A percentile compares a stretch with the other conserved stretches of the same genome.
These are phyloP conservation scores for Atalantia buxifolia DNA, from an alignment of 345 rosid genomes.

Conservation along the genomic window DNA sequence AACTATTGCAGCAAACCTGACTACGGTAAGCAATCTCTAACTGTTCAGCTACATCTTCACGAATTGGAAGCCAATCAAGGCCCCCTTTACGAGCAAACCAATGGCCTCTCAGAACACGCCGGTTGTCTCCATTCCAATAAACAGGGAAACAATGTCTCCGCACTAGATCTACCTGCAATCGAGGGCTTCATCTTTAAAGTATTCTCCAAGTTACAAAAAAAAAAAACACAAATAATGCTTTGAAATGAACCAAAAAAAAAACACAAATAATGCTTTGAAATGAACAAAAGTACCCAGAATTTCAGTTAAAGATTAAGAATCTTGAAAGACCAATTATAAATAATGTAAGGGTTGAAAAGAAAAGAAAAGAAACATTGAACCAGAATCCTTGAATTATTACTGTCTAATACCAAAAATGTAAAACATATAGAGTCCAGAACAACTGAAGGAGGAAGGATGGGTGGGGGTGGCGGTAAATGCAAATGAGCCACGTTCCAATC, in stretches of 20 bases:
- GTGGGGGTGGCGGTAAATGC: too few species aligned
- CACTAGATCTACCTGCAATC: conserved; percentile 75
- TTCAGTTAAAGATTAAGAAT: neutral
- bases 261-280: neutral
- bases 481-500: neutral
- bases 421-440: neutral
- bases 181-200: conserved; percentile 17
- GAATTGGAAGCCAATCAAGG: conserved; percentile 90
- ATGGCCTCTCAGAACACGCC: conserved; percentile 95
- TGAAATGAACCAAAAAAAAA: conserved; percentile 1
- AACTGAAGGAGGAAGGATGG: too few species aligned
- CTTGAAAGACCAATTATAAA: neutral
- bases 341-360: neutral
- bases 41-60: conserved; percentile 89
- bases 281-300: neutral
- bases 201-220: neutral
- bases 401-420: neutral
- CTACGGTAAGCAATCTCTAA: conserved; percentile 76
- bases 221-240: neutral
- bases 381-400: neutral
- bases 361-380: neutral
- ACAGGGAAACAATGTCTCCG: conserved; percentile 89
- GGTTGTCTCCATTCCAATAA: conserved; percentile 94
- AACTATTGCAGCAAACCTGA: conserved; percentile 45
- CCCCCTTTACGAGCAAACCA: conserved; percentile 98